Percentiles rank a stretch among this genome's conserved stretches.
These are phyloP conservation scores for Nemania sp. DNA, from an alignment of 2,329 filamentous ascomycete species.

Conservation along the genomic window DNA sequence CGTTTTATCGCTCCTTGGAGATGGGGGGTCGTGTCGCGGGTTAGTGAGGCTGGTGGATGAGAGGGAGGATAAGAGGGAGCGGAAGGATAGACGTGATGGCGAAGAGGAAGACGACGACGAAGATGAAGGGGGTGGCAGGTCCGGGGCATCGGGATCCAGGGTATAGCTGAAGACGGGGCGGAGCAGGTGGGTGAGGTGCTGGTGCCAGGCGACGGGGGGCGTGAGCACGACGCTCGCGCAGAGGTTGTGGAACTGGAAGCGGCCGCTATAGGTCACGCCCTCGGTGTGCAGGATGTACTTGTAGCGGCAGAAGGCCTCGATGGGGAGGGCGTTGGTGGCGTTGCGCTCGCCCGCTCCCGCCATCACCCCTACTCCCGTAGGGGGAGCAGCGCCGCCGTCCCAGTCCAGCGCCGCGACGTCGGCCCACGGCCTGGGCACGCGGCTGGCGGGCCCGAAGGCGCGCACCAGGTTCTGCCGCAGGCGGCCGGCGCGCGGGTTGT, in stretches of 20 bases:
- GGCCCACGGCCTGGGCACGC: slow-evolving; percentile 47
- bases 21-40: background rate
- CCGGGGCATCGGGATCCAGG: slow-evolving; percentile 10
- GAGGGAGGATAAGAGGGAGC: slow-evolving; percentile 1
- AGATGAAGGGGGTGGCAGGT: background rate
- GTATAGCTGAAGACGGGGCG: slow-evolving; percentile 49
- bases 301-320: slow-evolving; percentile 57
- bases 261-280: slow-evolving; percentile 57
- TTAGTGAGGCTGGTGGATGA: background rate
- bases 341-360: slow-evolving; percentile 37
- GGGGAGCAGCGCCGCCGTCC: slow-evolving; percentile 19
- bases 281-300: slow-evolving; percentile 58
- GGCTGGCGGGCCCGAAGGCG: slow-evolving; percentile 33
- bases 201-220: slow-evolving; percentile 53
- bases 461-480: slow-evolving; percentile 48
- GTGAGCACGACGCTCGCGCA: slow-evolving; percentile 54
- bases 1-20: background rate
- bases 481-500: slow-evolving; percentile 47
- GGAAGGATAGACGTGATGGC: background rate
- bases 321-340: slow-evolving; percentile 50
- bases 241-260: slow-evolving; percentile 56
- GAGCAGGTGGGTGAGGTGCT: slow-evolving; percentile 55
- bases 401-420: slow-evolving; percentile 51
- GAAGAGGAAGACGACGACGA: background rate
- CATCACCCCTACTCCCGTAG: background rate